Conservation (phyloP, 805 yeast genomes). For the Wickerhamomyces ciferrii region DNA sequence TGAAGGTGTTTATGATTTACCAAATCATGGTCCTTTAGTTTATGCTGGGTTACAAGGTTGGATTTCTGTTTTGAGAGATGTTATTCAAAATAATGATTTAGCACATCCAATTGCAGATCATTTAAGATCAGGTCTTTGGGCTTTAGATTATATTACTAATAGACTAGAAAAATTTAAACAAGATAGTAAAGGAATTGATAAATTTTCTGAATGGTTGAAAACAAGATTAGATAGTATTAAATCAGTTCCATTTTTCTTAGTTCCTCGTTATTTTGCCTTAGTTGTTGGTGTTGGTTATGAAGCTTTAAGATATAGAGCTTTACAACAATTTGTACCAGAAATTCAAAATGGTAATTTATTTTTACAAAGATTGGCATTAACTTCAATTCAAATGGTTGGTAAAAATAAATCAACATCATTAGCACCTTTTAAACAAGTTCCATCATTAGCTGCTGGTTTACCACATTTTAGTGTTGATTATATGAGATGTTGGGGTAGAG, state of each 20-base stretch:
- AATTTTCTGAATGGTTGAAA: constrained; percentile 67
- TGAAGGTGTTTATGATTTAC: constrained; percentile 72
- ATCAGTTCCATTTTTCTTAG: constrained; percentile 67
- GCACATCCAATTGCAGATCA: constrained; percentile 83
- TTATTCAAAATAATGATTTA: constrained; percentile 66
- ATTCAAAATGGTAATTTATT: constrained; percentile 64
- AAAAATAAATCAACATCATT: constrained; percentile 68
- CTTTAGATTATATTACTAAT: constrained; percentile 66
- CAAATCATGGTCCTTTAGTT: constrained; percentile 64
- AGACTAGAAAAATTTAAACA: constrained; percentile 58
- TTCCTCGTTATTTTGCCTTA: constrained; percentile 84
- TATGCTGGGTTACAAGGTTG: constrained; percentile 96
- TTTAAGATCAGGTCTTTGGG: constrained; percentile 83
- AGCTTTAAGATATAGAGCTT: constrained; percentile 67
- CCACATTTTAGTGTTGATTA: constrained; percentile 90
- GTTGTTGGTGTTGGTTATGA: constrained; percentile 81
- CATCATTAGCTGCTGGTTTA: constrained; percentile 91
- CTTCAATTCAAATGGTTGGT: constrained; percentile 87
- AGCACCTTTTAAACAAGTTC: constrained; percentile 52
- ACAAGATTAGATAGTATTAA: constrained; percentile 59
- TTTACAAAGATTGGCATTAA: constrained; percentile 72
- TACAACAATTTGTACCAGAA: constrained; percentile 46
- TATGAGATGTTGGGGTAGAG: constrained; percentile 99
- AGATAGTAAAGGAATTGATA: constrained; percentile 38
- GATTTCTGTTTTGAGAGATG: constrained; percentile 59